Conservation (phyloP, 2,329 filamentous ascomycete genomes). For the Coniochaeta sp. region DNA sequence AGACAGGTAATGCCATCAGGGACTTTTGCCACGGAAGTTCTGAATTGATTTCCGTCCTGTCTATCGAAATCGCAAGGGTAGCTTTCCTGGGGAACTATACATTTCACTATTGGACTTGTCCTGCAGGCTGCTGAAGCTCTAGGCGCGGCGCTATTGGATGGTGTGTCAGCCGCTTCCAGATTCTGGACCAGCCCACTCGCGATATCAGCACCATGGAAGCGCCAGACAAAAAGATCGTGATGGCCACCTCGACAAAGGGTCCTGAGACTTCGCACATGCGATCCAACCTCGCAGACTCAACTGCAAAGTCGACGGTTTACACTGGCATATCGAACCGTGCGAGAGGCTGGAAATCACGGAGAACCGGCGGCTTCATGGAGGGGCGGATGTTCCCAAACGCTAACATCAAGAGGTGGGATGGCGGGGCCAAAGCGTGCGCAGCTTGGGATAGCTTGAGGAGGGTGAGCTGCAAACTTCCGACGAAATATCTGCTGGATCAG, state of each 20-base stretch:
- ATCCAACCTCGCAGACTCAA: background rate
- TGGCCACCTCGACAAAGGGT: background rate
- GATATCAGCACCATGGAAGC: background rate
- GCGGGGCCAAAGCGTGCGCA: conserved; percentile 31
- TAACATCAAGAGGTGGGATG: conserved; percentile 43
- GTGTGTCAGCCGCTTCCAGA: background rate
- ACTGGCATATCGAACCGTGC: conserved; percentile 24
- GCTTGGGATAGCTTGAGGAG: conserved; percentile 40
- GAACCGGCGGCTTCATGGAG: conserved; percentile 21
- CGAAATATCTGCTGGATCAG: background rate
- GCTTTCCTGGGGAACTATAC: background rate
- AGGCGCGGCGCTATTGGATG: background rate
- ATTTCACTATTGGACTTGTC: background rate
- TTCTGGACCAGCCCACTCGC: background rate
- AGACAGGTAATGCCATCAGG: too few relatives aligned
- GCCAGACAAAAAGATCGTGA: background rate
- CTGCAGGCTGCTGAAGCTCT: background rate
- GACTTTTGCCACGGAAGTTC: too few relatives aligned
- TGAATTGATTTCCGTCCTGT: background rate
- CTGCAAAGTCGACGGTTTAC: conserved; percentile 8
- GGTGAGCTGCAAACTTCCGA: conserved; percentile 26
- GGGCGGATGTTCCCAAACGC: conserved; percentile 14
- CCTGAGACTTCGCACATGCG: background rate
- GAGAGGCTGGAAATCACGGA: conserved; percentile 26
- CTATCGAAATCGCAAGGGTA: background rate